phyloP scores from a whole-genome alignment of 78 protist species.

The Chrysochromulina tobinii region DNA sequence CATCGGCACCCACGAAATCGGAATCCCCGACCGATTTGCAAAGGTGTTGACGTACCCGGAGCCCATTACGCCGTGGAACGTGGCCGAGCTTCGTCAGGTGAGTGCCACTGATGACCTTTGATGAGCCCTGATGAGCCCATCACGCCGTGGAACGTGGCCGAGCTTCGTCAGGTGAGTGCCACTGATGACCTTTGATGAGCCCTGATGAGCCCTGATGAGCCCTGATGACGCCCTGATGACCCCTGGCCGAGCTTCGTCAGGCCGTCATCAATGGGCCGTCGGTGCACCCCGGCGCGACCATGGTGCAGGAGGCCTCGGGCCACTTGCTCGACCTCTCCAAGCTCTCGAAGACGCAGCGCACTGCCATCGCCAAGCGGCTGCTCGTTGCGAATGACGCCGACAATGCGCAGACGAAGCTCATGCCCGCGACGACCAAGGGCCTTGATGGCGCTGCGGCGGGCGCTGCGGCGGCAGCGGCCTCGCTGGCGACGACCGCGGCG shows the following conservation, averaged over 20 bases:
- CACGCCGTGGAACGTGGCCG: no score
- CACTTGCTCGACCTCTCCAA: slow-evolving; percentile 43
- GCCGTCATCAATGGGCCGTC: slow-evolving; percentile 94
- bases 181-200: no score
- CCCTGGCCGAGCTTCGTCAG: slow-evolving; percentile 54
- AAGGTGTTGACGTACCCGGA: slow-evolving; percentile 66
- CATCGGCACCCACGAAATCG: slow-evolving; percentile 89
- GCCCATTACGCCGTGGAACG: slow-evolving; percentile 70
- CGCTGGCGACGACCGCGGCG: background rate
- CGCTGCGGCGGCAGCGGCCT: no score
- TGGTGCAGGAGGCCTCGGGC: slow-evolving; percentile 71
- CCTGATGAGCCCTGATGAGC: no score
- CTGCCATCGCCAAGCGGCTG: slow-evolving; percentile 71
- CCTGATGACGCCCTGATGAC: no score
- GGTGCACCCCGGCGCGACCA: slow-evolving; percentile 93
- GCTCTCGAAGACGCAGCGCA: slow-evolving; percentile 55
- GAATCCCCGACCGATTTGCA: slow-evolving; percentile 57
- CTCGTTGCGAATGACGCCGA: background rate
- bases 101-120: no score
- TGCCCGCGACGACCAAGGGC: no score
- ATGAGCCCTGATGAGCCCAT: no score
- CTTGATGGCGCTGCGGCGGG: background rate
- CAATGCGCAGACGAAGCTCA: background rate
- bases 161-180: no score
- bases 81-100: no score